Conservation (phyloP, 2,329 filamentous ascomycete species). For the Didymella lethalis region DNA sequence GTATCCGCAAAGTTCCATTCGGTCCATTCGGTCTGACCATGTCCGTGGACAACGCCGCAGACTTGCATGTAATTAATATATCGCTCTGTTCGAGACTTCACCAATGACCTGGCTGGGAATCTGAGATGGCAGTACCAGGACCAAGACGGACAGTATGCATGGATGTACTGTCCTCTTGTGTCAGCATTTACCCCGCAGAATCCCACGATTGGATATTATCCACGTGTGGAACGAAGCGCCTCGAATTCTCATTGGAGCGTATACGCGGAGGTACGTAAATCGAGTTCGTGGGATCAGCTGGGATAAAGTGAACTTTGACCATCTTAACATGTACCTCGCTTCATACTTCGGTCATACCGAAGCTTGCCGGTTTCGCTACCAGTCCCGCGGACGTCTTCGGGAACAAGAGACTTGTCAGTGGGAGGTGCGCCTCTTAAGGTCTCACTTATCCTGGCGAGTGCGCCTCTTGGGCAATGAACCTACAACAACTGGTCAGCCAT, state of each 20-base stretch:
- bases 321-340: slow-evolving; percentile 1
- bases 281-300: slow-evolving; percentile 1
- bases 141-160: slow-evolving; percentile 7
- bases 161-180: neutral
- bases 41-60: neutral
- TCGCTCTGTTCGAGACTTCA: slow-evolving; percentile 14
- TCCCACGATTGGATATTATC: neutral
- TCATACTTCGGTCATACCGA: slow-evolving; percentile 9
- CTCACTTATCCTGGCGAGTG: slow-evolving; percentile 10
- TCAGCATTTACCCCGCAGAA: slow-evolving; percentile 9
- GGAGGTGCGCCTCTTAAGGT: neutral
- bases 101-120: neutral
- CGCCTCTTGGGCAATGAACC: neutral
- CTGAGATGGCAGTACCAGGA: neutral
- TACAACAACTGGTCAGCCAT: slow-evolving; percentile 2
- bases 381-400: neutral
- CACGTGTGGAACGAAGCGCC: slow-evolving; percentile 1
- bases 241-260: slow-evolving; percentile 4
- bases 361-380: neutral
- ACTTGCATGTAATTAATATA: slow-evolving; percentile 8
- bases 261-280: slow-evolving; percentile 8
- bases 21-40: neutral
- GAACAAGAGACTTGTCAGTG: neutral
- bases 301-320: slow-evolving; percentile 17
- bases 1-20: neutral